Evolutionary conservation across 75 land plant genomes (phyloP).

Genomic region (Cryptomeria japonica): DNA sequence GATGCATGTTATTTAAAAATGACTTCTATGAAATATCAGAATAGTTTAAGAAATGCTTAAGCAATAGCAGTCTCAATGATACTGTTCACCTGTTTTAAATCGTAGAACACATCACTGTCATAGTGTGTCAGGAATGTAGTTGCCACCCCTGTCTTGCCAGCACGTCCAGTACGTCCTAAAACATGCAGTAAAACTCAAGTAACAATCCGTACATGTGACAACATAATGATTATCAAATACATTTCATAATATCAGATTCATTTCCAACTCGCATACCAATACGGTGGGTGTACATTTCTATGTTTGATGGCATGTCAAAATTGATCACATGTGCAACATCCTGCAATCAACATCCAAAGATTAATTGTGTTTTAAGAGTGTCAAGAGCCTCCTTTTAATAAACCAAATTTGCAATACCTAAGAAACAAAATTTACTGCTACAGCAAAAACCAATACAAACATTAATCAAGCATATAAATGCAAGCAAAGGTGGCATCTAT

Average conservation of each 20-base stretch:
- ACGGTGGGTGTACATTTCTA: constrained; percentile 94
- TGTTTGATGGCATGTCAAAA: constrained; percentile 86
- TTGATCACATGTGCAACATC: constrained; percentile 97
- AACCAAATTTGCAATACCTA: not conserved
- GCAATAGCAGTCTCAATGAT: not conserved
- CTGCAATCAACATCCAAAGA: constrained; percentile 21
- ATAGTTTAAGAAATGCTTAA: not conserved
- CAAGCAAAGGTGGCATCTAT: not conserved
- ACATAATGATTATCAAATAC: not conserved
- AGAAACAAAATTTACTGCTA: not conserved
- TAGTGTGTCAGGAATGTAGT: constrained; percentile 86
- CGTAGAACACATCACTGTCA: constrained; percentile 91
- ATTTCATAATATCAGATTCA: not conserved
- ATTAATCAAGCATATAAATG: not conserved
- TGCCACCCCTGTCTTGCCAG: constrained; percentile 92
- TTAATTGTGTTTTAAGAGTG: not conserved
- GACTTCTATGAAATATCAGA: not conserved
- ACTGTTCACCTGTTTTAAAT: constrained; percentile 66
- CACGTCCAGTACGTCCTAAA: constrained; percentile 88
- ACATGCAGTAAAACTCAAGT: constrained; percentile 6
- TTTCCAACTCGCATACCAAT: constrained; percentile 51
- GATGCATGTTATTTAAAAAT: not conserved
- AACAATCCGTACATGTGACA: not conserved
- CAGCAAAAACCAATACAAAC: not conserved
- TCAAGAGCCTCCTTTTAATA: not conserved